Conservation (phyloP, 768 basidiomycete genomes). For the Ramaria sp. region DNA sequence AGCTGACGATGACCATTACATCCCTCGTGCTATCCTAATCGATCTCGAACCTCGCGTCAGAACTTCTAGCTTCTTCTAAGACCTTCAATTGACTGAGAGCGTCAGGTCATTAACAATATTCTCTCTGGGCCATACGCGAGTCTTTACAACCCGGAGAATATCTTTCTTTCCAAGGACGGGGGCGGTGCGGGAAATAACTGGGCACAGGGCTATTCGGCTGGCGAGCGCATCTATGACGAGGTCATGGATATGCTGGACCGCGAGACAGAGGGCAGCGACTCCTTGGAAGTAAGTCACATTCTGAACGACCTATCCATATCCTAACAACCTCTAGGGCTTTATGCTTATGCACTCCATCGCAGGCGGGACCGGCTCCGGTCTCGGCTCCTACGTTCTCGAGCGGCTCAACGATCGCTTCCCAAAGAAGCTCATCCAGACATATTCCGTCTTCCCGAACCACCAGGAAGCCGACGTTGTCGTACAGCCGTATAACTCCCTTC, state of each 20-base stretch:
- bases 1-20: constrained; percentile 99
- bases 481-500: constrained; percentile 93
- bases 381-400: constrained; percentile 96
- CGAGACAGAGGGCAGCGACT: constrained; percentile 96
- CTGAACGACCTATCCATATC: background rate
- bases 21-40: constrained; percentile 90
- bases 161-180: constrained; percentile 90
- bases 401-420: constrained; percentile 96
- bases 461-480: constrained; percentile 95
- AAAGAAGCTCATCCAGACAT: constrained; percentile 98
- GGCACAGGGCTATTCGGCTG: constrained; percentile 89
- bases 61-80: too few species aligned
- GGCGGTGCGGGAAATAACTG: constrained; percentile 99
- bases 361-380: constrained; percentile 94
- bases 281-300: constrained; percentile 61
- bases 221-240: constrained; percentile 89
- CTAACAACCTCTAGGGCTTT: constrained; percentile 60
- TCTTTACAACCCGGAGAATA: constrained; percentile 96
- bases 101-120: constrained; percentile 93
- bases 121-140: constrained; percentile 75
- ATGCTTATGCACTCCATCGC: constrained; percentile 99
- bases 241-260: constrained; percentile 99
- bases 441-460: constrained; percentile 94
- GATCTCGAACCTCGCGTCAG: constrained; percentile 89
- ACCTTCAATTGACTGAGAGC: too few species aligned